Percentiles rank a stretch among this genome's conserved stretches.
Evolutionary conservation across 2,329 filamentous ascomycete species (phyloP).

Genomic region (Aspergillus eucalypticola): DNA sequence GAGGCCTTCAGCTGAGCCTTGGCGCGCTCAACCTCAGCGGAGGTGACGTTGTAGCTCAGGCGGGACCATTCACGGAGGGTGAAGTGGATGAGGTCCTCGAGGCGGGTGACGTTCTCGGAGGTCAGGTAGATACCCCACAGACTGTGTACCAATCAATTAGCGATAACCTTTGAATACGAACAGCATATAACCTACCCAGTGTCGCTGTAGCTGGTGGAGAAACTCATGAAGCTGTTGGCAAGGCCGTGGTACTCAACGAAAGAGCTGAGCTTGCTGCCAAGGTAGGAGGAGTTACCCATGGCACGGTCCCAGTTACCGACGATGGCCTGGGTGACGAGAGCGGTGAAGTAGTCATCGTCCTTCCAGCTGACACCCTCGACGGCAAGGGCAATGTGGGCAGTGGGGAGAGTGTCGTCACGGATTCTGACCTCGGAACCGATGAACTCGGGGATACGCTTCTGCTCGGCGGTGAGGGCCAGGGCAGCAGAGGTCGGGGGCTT

Average conservation of each 20-base stretch:
- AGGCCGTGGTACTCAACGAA: conserved; percentile 93
- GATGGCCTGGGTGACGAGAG: conserved; percentile 94
- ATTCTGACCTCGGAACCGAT: conserved; percentile 94
- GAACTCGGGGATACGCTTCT: conserved; percentile 90
- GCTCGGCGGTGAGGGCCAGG: conserved; percentile 67
- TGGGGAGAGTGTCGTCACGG: conserved; percentile 92
- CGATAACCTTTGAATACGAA: conserved; percentile 16
- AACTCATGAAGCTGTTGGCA: conserved; percentile 99
- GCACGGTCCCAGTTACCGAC: conserved; percentile 99
- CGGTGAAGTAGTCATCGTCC: conserved; percentile 98
- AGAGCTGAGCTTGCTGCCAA: conserved; percentile 96
- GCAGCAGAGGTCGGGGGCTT: conserved; percentile 73
- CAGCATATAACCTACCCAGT: conserved; percentile 70
- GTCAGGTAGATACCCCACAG: conserved; percentile 99
- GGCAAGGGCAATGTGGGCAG: conserved; percentile 96
- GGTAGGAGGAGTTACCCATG: conserved; percentile 94
- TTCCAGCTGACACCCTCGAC: conserved; percentile 99
- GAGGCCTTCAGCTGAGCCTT: conserved; percentile 99
- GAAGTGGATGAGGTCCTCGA: conserved; percentile 98
- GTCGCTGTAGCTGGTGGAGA: conserved; percentile 99
- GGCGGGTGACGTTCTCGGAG: conserved; percentile 78
- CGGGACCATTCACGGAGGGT: conserved; percentile 97
- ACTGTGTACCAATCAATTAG: conserved; percentile 51
- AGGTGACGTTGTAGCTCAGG: conserved; percentile 81
- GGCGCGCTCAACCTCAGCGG: conserved; percentile 93